Evolutionary conservation across 306 rosid species (phyloP), one percentile per base, ranked within the genome.

Genomic region (Hippophae rhamnoides): DNA sequence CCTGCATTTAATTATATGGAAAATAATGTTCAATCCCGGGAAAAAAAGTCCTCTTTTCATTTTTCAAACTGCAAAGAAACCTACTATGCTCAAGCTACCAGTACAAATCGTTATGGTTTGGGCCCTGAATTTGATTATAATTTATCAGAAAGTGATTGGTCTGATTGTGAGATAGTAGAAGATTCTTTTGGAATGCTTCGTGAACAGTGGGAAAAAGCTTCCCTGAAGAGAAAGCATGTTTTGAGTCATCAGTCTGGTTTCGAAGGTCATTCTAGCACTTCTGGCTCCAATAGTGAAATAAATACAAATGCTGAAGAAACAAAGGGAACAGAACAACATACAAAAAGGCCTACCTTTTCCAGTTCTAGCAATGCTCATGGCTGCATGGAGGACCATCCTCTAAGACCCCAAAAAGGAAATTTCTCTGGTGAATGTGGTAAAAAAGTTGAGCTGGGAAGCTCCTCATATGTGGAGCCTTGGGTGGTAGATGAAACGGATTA

Each of bases 101-200:
- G 61, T 27, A 71, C 82, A 79, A 82, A 79, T 57, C 52, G 67
- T 52, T 86, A 72, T 78, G 88, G 89, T 54, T 67, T 84, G 8
- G 63, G 46, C 58, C 23, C 44, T 68, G 67, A 64, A 38, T 70
- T 57, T 54, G 81, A 64, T 55, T 66, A 51, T 60, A 77, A 58
- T 69, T 81, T 86, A 25, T 74, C 83, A 41, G 89, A 78, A 44
- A 75, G 80, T 66, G 96, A 88, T 69, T 80, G 78, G 72, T 92
- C 95, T 45, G 99, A 93, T 59, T 82, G 86, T 53, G 97, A 88
- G 78, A 46, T 93, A 40, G 48, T 85, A 66, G 87, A 84, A 65
- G 85, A 68, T 62, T 72, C 81, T 44, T 48, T 47, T 52, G 74
- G 62, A 27, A 65, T 54, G 64, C 58, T 78, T 43, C 76, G 80